Conservation (phyloP, 2,329 filamentous ascomycete genomes). For the Sclerotinia spermophila region DNA sequence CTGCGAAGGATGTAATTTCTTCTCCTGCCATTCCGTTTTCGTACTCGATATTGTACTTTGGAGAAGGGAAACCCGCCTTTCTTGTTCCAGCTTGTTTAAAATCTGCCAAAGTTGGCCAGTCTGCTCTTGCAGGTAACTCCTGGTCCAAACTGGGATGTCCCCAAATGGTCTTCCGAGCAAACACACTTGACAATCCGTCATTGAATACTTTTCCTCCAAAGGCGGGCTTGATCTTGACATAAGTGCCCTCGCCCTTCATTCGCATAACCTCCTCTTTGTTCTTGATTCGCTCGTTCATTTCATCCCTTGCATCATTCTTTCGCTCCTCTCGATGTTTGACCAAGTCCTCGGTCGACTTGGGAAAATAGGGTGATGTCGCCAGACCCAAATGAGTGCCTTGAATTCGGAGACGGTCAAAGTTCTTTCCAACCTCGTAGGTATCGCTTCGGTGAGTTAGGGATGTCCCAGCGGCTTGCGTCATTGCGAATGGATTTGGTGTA, state of each 20-base stretch:
- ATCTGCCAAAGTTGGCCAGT: conserved; percentile 7
- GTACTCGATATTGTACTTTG: not conserved
- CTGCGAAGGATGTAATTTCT: not conserved
- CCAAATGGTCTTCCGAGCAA: not conserved
- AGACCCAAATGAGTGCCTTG: conserved; percentile 4
- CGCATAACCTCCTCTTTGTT: conserved; percentile 4
- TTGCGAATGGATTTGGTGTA: not conserved
- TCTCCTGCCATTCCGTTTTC: not conserved
- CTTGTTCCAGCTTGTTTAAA: not conserved
- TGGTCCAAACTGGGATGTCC: not conserved
- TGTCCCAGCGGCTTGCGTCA: not conserved
- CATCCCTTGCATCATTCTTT: not conserved
- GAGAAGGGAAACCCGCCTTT: not conserved
- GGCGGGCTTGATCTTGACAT: not conserved
- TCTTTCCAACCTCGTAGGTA: not conserved
- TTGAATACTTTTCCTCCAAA: not conserved
- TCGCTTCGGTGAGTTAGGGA: conserved; percentile 6
- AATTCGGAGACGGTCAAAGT: not conserved
- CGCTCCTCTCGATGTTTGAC: conserved; percentile 6
- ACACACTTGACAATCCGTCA: not conserved
- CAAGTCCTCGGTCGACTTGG: not conserved
- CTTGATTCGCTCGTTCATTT: conserved; percentile 2
- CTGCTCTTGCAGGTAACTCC: not conserved
- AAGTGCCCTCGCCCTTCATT: not conserved
- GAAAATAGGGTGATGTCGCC: not conserved